A percentile compares a stretch with the other conserved stretches of the same genome.
Conservation (phyloP, 495 filamentous ascomycete genomes). For the Penicillium mononematosum region DNA sequence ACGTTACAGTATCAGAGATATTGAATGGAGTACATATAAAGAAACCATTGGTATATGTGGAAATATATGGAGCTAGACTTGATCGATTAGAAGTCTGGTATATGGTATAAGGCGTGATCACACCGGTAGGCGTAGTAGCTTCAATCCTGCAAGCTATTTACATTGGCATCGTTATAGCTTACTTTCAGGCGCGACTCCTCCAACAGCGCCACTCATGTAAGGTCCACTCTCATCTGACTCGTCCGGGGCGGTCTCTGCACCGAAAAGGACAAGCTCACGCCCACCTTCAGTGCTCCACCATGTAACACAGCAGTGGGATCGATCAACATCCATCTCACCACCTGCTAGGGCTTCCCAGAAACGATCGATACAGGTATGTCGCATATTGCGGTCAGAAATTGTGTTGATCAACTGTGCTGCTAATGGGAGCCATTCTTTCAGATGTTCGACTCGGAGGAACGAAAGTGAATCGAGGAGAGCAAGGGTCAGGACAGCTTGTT, state of each 20-base stretch:
- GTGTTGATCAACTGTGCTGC: conserved; percentile 65
- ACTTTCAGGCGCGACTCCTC: conserved; percentile 41
- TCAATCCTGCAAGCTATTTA: background rate
- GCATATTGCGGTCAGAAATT: conserved; percentile 60
- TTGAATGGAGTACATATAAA: background rate
- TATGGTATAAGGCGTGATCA: conserved; percentile 19
- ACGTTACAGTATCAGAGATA: background rate
- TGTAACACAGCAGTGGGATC: conserved; percentile 72
- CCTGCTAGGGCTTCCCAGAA: conserved; percentile 83
- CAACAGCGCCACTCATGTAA: conserved; percentile 63
- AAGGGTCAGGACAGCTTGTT: conserved; percentile 76
- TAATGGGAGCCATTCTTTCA: conserved; percentile 77
- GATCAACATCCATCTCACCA: conserved; percentile 91
- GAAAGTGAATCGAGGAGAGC: conserved; percentile 82
- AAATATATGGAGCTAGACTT: background rate
- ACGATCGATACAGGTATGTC: conserved; percentile 63
- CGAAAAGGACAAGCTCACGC: conserved; percentile 62
- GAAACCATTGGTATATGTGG: background rate
- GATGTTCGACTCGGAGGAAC: conserved; percentile 62
- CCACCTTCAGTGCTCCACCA: conserved; percentile 84
- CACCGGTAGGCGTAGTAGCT: conserved; percentile 8
- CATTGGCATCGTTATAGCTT: conserved; percentile 32
- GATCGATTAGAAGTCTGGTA: conserved; percentile 13
- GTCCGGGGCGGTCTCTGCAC: conserved; percentile 33
- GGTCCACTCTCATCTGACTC: conserved; percentile 29